A percentile compares a stretch with the other conserved stretches of the same genome.
phyloP scores from a whole-genome alignment of 768 basidiomycete genomes.

The Termitomyces sp. region DNA sequence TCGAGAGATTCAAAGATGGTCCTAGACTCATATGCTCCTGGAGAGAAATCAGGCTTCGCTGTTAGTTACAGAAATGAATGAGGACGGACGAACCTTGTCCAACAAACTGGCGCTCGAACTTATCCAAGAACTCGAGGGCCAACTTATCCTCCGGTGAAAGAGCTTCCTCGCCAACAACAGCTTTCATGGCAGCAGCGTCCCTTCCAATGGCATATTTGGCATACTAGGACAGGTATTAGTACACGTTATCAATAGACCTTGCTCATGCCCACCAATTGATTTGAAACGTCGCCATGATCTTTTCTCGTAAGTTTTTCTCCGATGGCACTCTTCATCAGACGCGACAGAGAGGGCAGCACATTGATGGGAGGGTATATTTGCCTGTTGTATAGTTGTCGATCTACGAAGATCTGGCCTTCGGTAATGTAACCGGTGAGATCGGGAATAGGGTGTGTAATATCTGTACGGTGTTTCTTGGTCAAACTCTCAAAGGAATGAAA shows the following conservation, averaged over 20 bases:
- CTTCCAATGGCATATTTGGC: slow-evolving; percentile 98
- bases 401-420: slow-evolving; percentile 98
- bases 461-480: slow-evolving; percentile 34
- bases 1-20: slow-evolving; percentile 97
- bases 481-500: slow-evolving; percentile 11
- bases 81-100: slow-evolving; percentile 68
- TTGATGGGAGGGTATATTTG: slow-evolving; percentile 99
- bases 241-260: neutral
- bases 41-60: slow-evolving; percentile 11
- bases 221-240: slow-evolving; percentile 47
- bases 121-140: slow-evolving; percentile 94
- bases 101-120: slow-evolving; percentile 97
- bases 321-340: slow-evolving; percentile 99
- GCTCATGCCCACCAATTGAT: slow-evolving; percentile 75
- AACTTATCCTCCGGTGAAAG: slow-evolving; percentile 93
- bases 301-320: slow-evolving; percentile 96
- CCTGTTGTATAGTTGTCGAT: slow-evolving; percentile 93
- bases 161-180: slow-evolving; percentile 98
- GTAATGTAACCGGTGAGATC: slow-evolving; percentile 99
- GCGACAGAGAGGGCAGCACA: slow-evolving; percentile 95
- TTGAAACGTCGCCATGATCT: slow-evolving; percentile 99
- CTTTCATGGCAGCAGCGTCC: slow-evolving; percentile 98
- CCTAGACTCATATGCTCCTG: slow-evolving; percentile 91
- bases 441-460: slow-evolving; percentile 99
- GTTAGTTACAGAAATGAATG: slow-evolving; percentile 2